Evolutionary conservation across 1,139 yeast genomes (phyloP), one percentile per base, ranked within the genome.

Genomic region (Magnusiomyces sp.): DNA sequence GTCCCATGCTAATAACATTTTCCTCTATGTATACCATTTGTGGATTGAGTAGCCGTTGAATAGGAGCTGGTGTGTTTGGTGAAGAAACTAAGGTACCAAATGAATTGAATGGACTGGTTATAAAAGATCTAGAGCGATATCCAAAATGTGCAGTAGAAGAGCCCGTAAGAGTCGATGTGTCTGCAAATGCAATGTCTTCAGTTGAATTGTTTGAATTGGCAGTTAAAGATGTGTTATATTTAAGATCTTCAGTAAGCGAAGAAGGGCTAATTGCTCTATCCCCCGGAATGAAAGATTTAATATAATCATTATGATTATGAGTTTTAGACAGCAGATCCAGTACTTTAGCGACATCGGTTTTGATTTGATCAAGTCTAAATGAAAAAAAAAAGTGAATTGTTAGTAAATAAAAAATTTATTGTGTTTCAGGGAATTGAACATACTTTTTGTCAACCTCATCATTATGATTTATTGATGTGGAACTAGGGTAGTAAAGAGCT

Each of bases 81-180:
- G 55, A 55, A 2, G 64, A 56, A 4, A 72, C 62, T 45, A 71
- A 66, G 45, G 72, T 69, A 2, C 71, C 65, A 6, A 76, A 63
- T 7, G 77, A 66, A 32, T 74, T 63, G 59, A 77, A 77, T 2
- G 85, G 83, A 0, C 82, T 71, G 2, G 74, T 67, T 36, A 68
- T 64, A 55, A 71, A 71, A 2, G 79, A 70, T 23, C 66, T 59
- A 0, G 76, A 62, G 0, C 77, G 73, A 1, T 67, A 59, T 29
- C 73, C 74, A 54, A 75, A 73, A 11, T 63, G 56, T 9, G 69
- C 41, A 2, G 23, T 31, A 5, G 62, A 7, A 58, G 63, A 41
- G 56, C 60, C 41, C 40, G 49, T 50, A 48, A 29, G 50, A 38
- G 50, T 43, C 33, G 45, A 40, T n/a, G 40, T 40, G 16, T 50